Conservation (phyloP, 176 grass and related monocot genomes). For the Eleusine coracana region DNA sequence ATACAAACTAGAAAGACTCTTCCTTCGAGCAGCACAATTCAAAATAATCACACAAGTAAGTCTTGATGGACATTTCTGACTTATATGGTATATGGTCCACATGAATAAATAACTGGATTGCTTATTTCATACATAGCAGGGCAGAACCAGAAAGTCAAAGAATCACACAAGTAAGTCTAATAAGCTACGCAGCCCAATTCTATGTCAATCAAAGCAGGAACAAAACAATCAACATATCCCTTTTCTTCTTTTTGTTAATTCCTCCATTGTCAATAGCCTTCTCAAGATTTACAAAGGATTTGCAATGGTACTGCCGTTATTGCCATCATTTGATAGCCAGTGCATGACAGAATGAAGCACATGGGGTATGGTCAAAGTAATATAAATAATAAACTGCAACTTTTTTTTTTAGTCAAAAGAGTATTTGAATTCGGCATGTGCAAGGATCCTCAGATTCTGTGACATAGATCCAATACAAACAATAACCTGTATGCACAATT, state of each 20-base stretch:
- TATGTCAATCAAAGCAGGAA: constrained; percentile 28
- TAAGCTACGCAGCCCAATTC: constrained; percentile 2
- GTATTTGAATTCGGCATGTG: neutral
- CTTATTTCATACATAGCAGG: constrained; percentile 30
- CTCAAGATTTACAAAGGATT: neutral
- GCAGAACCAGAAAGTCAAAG: constrained; percentile 29
- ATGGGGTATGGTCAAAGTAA: constrained; percentile 20
- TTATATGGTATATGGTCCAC: constrained; percentile 2
- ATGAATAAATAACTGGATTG: constrained; percentile 1
- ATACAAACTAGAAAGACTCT: neutral
- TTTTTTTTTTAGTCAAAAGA: constrained; percentile 6
- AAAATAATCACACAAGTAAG: neutral
- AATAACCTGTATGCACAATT: neutral
- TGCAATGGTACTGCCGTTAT: neutral
- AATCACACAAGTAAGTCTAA: neutral
- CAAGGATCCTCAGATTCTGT: constrained; percentile 13
- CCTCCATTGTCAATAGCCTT: constrained; percentile 8
- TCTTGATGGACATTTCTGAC: constrained; percentile 15
- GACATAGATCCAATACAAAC: neutral
- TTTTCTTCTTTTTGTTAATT: constrained; percentile 28
- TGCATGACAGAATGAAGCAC: constrained; percentile 23
- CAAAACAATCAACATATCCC: constrained; percentile 13
- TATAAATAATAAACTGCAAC: constrained; percentile 9
- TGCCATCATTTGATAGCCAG: constrained; percentile 26
- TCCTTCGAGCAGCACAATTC: constrained; percentile 11